Evolutionary conservation across 257 asterid genomes (phyloP).

Genomic region (Gentiana macrophylla): DNA sequence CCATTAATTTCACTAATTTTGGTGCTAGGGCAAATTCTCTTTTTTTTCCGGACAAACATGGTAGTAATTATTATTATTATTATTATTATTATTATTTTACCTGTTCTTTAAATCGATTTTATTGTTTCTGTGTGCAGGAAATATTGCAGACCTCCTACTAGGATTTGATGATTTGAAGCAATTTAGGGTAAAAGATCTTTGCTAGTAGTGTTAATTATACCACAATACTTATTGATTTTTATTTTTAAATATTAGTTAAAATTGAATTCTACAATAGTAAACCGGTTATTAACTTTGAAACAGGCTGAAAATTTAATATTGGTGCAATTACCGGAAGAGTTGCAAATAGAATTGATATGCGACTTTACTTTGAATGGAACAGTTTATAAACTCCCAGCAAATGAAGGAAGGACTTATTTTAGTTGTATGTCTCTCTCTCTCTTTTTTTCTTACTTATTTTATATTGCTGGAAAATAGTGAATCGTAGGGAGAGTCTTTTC

Average conservation of each 20-base stretch:
- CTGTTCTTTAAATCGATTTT: neutral
- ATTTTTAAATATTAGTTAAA: neutral
- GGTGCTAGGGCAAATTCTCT: neutral
- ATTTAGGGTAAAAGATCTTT: neutral
- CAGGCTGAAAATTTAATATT: constrained; percentile 3
- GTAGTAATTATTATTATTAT: neutral
- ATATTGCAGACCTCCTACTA: neutral
- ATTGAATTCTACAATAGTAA: neutral
- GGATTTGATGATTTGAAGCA: constrained; percentile 1
- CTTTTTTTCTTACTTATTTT: neutral
- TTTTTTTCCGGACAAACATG: no score
- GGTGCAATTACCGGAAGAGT: constrained; percentile 27
- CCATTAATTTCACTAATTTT: neutral
- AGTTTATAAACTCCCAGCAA: constrained; percentile 14
- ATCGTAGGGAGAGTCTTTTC: neutral
- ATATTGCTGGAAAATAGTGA: no score
- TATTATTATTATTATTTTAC: neutral
- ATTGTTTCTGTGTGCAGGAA: neutral
- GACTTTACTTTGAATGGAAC: constrained; percentile 17
- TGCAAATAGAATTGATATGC: constrained; percentile 19
- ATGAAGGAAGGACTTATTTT: constrained; percentile 13
- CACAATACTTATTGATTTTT: neutral
- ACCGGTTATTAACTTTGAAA: neutral
- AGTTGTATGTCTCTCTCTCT: constrained; percentile 8
- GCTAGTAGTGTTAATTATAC: neutral